Base-by-base conservation (phyloP, 306 rosid species). In the Dryas alaskensis region DNA sequence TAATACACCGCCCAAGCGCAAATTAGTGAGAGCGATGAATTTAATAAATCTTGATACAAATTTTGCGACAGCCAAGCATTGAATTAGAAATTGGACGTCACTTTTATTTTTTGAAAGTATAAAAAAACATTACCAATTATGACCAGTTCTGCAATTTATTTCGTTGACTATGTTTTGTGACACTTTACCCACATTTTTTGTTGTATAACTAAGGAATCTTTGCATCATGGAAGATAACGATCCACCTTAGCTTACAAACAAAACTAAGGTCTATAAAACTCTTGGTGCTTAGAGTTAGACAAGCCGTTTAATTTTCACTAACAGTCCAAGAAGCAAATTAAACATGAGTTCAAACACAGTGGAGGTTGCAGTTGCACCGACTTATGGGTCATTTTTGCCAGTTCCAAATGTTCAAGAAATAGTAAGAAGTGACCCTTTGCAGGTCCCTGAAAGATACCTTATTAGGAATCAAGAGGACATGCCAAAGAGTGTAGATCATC, bases 371-470 rank as follows among this genome's bases (percentile, higher is more conserved):
- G 72, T 78, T 62, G 46, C 37, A 47, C 81, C 73, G 8, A 76
- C 65, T 40, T 81, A 9, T 49, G 80, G 51, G 27, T 31, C 78
- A 62, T 82, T 87, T 51, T 48, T 86, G 22, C 76, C 67, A 5
- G 78, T 75, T 2, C 85, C 80, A 25, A 81, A 78, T 76, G 87
- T 83, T 60, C 87, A 86, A 73, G 87, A 86, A 73, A 69, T 83
- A 71, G 69, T 78, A 57, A 79, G 42, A 58, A 73, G 51, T 5
- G 73, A 83, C 25, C 87, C 78, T 50, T 65, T 70, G 37, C 47
- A 61, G 19, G 80, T 83, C 69, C 87, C 84, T 43, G 0, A 76
- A 43, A 83, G 82, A 65, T 83, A 75, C 25, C 11, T 65, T 45
- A 45, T 45, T 42, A 78, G 82, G 68, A 78, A 64, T 61, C 51